phyloP scores from a whole-genome alignment of 2,329 filamentous ascomycete species.

The Sporothrix phasma region DNA sequence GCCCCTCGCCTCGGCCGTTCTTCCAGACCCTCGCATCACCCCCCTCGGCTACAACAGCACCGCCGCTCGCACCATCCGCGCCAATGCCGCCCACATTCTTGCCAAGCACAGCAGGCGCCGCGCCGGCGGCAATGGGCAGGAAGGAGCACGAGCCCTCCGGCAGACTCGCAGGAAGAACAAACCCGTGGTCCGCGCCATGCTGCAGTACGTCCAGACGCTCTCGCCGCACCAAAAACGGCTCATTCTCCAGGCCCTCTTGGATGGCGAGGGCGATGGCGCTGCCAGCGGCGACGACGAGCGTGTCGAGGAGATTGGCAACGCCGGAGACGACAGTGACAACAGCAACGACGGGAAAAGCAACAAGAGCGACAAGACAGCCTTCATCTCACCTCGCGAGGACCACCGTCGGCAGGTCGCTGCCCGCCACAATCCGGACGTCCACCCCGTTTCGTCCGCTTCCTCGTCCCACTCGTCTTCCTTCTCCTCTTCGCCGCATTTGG shows the following conservation, averaged over 20 bases:
- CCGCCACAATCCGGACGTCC: too few relatives aligned
- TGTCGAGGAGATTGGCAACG: background rate
- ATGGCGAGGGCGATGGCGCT: background rate
- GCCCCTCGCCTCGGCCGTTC: background rate
- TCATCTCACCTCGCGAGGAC: background rate
- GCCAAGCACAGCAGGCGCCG: background rate
- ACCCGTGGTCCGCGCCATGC: slow-evolving; percentile 13
- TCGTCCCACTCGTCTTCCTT: background rate
- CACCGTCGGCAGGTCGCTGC: background rate
- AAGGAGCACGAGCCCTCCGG: background rate
- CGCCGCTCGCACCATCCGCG: too few relatives aligned
- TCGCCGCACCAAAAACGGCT: slow-evolving; percentile 15
- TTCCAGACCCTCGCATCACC: background rate
- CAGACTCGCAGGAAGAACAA: slow-evolving; percentile 1
- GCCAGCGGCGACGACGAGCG: background rate
- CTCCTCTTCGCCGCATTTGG: background rate
- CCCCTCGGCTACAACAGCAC: background rate
- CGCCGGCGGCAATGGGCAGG: background rate
- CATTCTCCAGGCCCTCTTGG: slow-evolving; percentile 10
- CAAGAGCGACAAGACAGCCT: background rate
- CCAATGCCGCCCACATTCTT: background rate
- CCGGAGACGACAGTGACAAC: background rate
- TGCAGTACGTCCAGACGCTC: slow-evolving; percentile 14
- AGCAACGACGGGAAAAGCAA: background rate
- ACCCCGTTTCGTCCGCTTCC: background rate